A percentile compares a stretch with the other conserved stretches of the same genome.
Evolutionary conservation across 345 rosid species (phyloP).

Genomic region (Pugionium dolabratum): DNA sequence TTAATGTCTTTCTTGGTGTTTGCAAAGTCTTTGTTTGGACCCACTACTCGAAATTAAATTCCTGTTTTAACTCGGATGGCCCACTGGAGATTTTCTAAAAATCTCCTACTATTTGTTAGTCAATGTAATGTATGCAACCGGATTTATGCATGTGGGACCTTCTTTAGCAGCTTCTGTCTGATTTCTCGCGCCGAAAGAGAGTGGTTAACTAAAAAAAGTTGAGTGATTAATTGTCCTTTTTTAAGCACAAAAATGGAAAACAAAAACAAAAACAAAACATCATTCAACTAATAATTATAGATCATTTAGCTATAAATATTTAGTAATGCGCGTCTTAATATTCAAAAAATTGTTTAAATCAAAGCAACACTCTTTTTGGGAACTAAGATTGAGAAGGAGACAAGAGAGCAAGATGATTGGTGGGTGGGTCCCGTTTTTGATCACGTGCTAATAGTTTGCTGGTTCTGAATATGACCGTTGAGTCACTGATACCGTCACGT

Average conservation of each 20-base stretch:
- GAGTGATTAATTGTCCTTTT: not conserved
- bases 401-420: constrained; percentile 40
- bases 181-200: constrained; percentile 20
- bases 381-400: constrained; percentile 24
- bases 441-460: constrained; percentile 37
- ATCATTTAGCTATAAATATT: not conserved
- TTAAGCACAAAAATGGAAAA: not conserved
- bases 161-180: not conserved
- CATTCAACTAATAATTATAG: constrained; percentile 11
- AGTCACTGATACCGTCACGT: constrained; percentile 38
- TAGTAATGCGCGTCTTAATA: constrained; percentile 3
- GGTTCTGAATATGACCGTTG: constrained; percentile 40
- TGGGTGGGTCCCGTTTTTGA: constrained; percentile 27
- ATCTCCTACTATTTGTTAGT: constrained; percentile 1
- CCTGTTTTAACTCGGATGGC: constrained; percentile 25
- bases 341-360: not conserved
- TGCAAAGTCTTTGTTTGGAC: constrained; percentile 24
- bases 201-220: not conserved
- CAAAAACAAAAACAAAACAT: not conserved
- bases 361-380: not conserved
- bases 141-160: constrained; percentile 24
- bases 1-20: constrained; percentile 30
- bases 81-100: constrained; percentile 14
- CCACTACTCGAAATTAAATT: constrained; percentile 22
- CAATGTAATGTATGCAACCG: constrained; percentile 31